Base-by-base conservation (phyloP, 345 rosid species). In the Bruguiera sexangula region DNA sequence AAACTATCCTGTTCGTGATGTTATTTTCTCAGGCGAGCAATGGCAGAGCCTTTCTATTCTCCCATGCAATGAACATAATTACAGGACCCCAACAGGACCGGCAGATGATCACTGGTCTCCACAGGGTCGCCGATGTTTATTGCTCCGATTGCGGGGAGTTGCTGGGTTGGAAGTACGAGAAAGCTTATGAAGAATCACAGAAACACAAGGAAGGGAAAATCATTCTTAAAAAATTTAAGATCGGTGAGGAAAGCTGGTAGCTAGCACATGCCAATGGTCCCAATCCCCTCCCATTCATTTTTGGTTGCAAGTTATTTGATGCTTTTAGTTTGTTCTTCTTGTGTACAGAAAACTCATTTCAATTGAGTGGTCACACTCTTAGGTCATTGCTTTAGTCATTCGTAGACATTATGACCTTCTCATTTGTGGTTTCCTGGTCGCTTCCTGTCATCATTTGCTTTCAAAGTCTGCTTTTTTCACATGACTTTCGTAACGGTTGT, bases 131-230 rank as follows among this genome's bases (percentile, higher is more conserved):
- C 9, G 77, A 73, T 10, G 46, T 67, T 19, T 62, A 54, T 67
- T 73, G 72, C 27, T 51, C 68, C 34, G 67, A 55, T 21, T 73
- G 77, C 52, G 71, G 76, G 46, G 71, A 60, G 48, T 16, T 36
- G 30, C 22, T 73, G 31, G 76, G 77, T n/a, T 73, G 77, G 77
- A 67, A 67, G 63, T 73, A 67, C 19, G 62, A 39, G 62, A 68
- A n/a, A 30, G 77, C 72, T 54, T 67, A 36, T 19, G 63, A 54
- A 6, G 72, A 67, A 53, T 53, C 67, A 1, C 77, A 67, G 36
- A 62, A 54, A 36, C 54, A 73, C 50, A 73, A 73, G 32, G 76
- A 73, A 67, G 76, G 77, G 1, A 73, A 73, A 67, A 18, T 67
- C 19, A 21, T 67, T 8, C 55, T 67, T 3, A 68, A 67, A 53